phyloP scores from a whole-genome alignment of 179 eudicot species.

The Nepenthes alata region DNA sequence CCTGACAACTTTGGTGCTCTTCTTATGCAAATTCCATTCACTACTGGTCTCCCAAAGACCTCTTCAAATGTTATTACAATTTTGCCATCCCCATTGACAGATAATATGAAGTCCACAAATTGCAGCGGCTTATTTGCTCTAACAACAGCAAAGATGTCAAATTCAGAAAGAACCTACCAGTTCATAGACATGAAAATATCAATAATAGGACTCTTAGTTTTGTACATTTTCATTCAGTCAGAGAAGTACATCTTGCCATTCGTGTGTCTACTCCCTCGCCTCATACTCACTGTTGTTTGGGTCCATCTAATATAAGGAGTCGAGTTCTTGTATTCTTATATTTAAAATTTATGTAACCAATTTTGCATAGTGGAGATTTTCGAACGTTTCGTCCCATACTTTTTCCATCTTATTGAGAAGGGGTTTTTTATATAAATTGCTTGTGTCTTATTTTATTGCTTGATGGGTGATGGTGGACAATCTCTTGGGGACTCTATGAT shows the following conservation, averaged over 20 bases:
- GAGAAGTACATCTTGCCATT: no score
- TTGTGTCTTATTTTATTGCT: background rate
- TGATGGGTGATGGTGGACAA: conserved; percentile 46
- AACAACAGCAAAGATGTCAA: conserved; percentile 78
- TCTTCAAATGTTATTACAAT: conserved; percentile 65
- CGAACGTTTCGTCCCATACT: no score
- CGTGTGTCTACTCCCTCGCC: no score
- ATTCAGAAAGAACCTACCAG: conserved; percentile 66
- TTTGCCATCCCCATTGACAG: conserved; percentile 51
- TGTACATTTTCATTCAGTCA: no score
- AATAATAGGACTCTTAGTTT: conserved; percentile 1
- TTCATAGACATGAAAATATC: conserved; percentile 3
- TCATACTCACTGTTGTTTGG: no score
- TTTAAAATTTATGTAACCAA: no score
- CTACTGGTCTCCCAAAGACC: conserved; percentile 56
- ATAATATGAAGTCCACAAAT: conserved; percentile 47
- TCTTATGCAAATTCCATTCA: conserved; percentile 81
- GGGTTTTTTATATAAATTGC: no score
- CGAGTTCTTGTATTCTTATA: no score
- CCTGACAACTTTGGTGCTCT: conserved; percentile 55
- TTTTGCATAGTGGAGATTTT: no score
- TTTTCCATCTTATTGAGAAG: no score
- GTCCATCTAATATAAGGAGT: no score
- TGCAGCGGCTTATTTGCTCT: conserved; percentile 88
- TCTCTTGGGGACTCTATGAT: conserved; percentile 37